Percentiles rank a stretch among this genome's conserved stretches.
Conservation (phyloP, 208 protist species). For the Wallacemonas sp. region DNA sequence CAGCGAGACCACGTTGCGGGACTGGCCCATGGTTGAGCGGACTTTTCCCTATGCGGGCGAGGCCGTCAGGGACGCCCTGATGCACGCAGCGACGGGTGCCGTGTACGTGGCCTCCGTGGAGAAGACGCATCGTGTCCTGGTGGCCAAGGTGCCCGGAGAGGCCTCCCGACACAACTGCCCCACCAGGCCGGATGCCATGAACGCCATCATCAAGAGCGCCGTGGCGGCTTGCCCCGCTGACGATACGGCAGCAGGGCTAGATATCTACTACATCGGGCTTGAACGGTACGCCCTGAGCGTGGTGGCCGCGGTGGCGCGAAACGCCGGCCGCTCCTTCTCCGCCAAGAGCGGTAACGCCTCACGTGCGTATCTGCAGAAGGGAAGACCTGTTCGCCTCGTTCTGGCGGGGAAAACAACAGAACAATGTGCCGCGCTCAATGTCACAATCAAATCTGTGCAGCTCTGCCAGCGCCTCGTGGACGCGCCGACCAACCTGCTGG, state of each 20-base stretch:
- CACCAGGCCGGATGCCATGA: conserved; percentile 53
- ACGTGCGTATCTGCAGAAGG: conserved; percentile 36
- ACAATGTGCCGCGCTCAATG: conserved; percentile 29
- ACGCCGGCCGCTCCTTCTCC: conserved; percentile 53
- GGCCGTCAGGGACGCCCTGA: conserved; percentile 4
- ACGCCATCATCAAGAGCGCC: conserved; percentile 45
- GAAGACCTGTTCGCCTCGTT: conserved; percentile 38
- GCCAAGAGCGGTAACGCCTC: conserved; percentile 55
- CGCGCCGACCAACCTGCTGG: conserved; percentile 78
- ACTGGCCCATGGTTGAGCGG: conserved; percentile 1
- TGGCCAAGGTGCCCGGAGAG: conserved; percentile 37
- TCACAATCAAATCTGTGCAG: conserved; percentile 41
- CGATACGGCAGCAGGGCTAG: conserved; percentile 14
- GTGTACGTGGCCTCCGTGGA: conserved; percentile 21
- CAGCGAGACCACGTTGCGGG: conserved; percentile 22
- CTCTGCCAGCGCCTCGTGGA: conserved; percentile 85
- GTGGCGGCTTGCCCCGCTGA: conserved; percentile 17
- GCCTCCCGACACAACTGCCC: conserved; percentile 83
- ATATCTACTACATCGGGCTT: conserved; percentile 57
- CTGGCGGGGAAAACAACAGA: conserved; percentile 14
- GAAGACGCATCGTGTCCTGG: conserved; percentile 27
- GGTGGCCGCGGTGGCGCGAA: conserved; percentile 50
- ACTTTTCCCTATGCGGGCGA: conserved; percentile 5
- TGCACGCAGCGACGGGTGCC: conserved; percentile 11
- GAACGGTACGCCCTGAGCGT: conserved; percentile 34